phyloP scores from a whole-genome alignment of 768 basidiomycete genomes.

The Leucocoprinus sp. region DNA sequence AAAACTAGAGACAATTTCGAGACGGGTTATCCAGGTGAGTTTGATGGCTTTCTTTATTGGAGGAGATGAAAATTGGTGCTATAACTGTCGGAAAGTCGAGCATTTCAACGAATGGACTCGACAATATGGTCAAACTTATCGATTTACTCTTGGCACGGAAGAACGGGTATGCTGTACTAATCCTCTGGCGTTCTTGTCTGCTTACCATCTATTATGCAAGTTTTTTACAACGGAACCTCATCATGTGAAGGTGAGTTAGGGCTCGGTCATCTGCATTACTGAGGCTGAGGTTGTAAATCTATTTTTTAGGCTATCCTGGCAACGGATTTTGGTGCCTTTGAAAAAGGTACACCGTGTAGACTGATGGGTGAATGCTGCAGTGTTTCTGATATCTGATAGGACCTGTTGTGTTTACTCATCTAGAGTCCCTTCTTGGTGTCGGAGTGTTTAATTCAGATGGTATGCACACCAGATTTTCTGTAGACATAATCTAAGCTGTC shows the following conservation, averaged over 20 bases:
- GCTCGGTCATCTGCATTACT: neutral
- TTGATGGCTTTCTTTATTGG: neutral
- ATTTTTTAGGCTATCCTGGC: slow-evolving; percentile 29
- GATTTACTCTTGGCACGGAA: slow-evolving; percentile 21
- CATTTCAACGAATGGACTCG: slow-evolving; percentile 9
- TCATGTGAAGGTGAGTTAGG: slow-evolving; percentile 25
- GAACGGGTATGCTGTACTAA: slow-evolving; percentile 17
- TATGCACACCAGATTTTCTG: slow-evolving; percentile 14
- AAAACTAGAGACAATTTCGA: slow-evolving; percentile 20
- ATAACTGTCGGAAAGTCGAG: neutral
- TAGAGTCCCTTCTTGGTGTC: slow-evolving; percentile 36
- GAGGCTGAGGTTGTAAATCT: neutral
- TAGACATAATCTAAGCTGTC: neutral
- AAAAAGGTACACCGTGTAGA: slow-evolving; percentile 25
- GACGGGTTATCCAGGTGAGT: slow-evolving; percentile 27
- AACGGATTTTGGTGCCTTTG: slow-evolving; percentile 37
- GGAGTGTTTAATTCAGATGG: slow-evolving; percentile 59
- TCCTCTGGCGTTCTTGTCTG: neutral
- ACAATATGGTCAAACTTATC: slow-evolving; percentile 16
- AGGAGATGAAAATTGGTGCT: neutral
- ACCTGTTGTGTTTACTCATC: slow-evolving; percentile 18
- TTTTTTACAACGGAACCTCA: slow-evolving; percentile 21
- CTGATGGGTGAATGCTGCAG: neutral
- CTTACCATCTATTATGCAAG: slow-evolving; percentile 15
- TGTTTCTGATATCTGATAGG: slow-evolving; percentile 17